Evolutionary conservation across 495 filamentous ascomycete genomes (phyloP), one percentile per base, ranked within the genome.

Genomic region (Aspergillus cavernicola): DNA sequence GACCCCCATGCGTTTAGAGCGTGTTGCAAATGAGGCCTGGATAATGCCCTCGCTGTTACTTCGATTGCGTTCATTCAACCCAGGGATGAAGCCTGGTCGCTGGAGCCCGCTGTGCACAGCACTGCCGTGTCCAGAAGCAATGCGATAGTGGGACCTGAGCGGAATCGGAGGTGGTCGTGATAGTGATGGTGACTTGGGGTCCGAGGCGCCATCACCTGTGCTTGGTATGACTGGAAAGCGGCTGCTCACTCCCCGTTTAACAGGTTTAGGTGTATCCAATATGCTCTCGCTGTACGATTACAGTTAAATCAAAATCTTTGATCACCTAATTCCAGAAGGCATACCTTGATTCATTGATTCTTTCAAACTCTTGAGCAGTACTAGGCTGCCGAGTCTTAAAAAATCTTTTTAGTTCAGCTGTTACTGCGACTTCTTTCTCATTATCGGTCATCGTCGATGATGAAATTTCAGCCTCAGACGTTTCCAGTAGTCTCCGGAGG

Each of bases 1-100:
- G 23, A 95, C 85, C 5, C 91, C 92, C 89, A 96, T 95, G 6
- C 92, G 82, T 59, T 86, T 84, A 49, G 64, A 78, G 53, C 71
- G 87, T 72, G 76, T 73, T 9, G 75, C 66, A 44, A 71, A 64
- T 11, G 82, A 79, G 18, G 78, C 78, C 36, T 84, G 79, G 29
- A 89, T 78, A 13, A 89, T 76, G 19, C 87, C 90, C 65, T 97
- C 92, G 52, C 90, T 95, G 57, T 96, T 93, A 58, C 90, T 96
- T 38, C 92, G 83, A 38, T 89, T 83, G 20, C 91, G 82, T 61
- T 97, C 92, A 62, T 86, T 92, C 9, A 80, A 77, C 19, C 65
- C 61, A 23, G 62, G 16, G 29, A 90, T 70, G 29, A 89, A 88
- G 61, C 81, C 81, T 3, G 90, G 89, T 50, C 87, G 74, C 39